phyloP scores from a whole-genome alignment of 2,329 filamentous ascomycete species.

The Colletotrichum graminicola region DNA sequence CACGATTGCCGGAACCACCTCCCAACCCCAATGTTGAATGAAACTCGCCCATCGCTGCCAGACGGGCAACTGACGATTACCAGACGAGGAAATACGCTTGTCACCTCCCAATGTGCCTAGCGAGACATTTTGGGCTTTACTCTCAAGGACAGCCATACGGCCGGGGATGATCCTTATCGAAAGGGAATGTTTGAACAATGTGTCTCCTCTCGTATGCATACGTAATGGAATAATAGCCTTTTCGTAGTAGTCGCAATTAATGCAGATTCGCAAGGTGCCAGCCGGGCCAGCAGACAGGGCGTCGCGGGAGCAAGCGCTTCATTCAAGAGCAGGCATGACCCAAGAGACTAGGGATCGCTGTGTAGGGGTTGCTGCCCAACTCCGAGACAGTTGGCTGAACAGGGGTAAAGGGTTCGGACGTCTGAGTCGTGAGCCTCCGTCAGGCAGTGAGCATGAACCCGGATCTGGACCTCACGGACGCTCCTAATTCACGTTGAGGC shows the following conservation, averaged over 20 bases:
- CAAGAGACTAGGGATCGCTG: conserved; percentile 31
- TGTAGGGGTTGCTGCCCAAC: conserved; percentile 37
- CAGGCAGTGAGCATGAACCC: conserved; percentile 20
- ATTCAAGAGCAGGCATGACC: conserved; percentile 17
- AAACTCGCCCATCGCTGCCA: background rate
- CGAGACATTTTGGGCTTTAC: background rate
- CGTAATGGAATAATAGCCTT: background rate
- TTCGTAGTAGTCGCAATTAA: background rate
- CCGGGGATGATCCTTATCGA: background rate
- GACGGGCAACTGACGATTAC: background rate
- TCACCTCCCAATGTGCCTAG: background rate
- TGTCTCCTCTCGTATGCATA: background rate
- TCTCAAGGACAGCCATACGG: background rate
- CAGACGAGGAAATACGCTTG: background rate
- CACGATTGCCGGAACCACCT: background rate
- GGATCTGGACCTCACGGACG: conserved; percentile 2
- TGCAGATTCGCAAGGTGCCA: conserved; percentile 11
- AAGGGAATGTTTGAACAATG: background rate
- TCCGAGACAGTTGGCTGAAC: conserved; percentile 29
- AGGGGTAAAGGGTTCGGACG: conserved; percentile 30
- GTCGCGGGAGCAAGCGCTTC: conserved; percentile 29
- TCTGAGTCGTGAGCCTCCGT: conserved; percentile 31
- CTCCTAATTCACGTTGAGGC: conserved; percentile 16
- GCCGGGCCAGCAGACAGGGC: conserved; percentile 9
- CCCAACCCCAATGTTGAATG: background rate